Base-by-base conservation (phyloP, 345 rosid species). In the Sonneratia caseolaris region DNA sequence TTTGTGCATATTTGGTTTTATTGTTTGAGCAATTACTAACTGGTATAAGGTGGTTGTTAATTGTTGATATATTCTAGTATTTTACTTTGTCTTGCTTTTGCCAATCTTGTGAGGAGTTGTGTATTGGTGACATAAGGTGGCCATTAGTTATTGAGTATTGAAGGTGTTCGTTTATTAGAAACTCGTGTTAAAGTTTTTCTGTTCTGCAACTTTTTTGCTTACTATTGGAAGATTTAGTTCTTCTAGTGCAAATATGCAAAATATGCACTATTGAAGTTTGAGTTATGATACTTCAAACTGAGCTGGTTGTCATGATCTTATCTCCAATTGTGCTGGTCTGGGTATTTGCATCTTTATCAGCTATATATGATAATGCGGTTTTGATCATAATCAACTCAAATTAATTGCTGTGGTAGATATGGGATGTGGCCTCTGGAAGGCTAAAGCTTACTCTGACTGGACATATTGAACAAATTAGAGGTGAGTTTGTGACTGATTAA, bases 381-480 rank as follows among this genome's bases (percentile, higher is more conserved):
- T 53, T 53, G 59, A 53, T 59, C 4, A 61, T 56, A 55, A 43
- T 65, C 1, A 70, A 55, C 38, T 70, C 15, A 36, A n/a, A 49
- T 66, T 71, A 38, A 78, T 78, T 72, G 35, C 62, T 68, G 73
- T 69, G 64, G 69, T 75, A 95, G 99, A 95, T 95, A 78, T 95
- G 99, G 98, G 98, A 95, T 84, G 87, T 95, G 21, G 99, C 88
- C 47, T 85, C 82, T 80, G 99, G 98, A 79, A 89, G 82, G 79
- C 77, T 95, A 51, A 95, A 91, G 92, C 87, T 92, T 74, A 92
- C 99, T 27, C 82, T 92, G 68, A 95, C 99, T 37, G 99, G 98
- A 37, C 99, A 95, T 75, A 92, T 95, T 42, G 99, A 95, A 78
- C 98, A 92, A 83, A 69, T 95, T 55, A 92, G 98, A 87, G 99